Conservation (phyloP, 2,329 filamentous ascomycete genomes). For the Sporothrix dimorphospora region DNA sequence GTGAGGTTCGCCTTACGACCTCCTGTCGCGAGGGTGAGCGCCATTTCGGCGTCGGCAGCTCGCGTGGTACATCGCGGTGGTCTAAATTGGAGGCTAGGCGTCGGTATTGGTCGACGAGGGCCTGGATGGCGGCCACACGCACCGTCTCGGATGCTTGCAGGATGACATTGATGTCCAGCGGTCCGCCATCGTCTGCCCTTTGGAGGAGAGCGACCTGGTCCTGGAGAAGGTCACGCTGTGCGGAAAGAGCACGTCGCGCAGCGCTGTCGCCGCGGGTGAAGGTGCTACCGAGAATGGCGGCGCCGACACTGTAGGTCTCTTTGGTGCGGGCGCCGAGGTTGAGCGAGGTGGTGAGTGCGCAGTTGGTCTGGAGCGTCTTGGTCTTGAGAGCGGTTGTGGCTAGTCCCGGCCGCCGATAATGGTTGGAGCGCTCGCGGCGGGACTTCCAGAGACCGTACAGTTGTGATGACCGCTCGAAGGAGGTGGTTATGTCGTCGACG, state of each 20-base stretch:
- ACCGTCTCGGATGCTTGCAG: slow-evolving; percentile 43
- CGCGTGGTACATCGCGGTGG: slow-evolving; percentile 38
- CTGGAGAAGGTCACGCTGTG: slow-evolving; percentile 39
- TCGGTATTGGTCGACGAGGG: slow-evolving; percentile 44
- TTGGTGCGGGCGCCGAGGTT: slow-evolving; percentile 40
- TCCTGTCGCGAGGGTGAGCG: slow-evolving; percentile 13
- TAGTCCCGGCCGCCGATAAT: slow-evolving; percentile 38
- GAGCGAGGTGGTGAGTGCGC: slow-evolving; percentile 44
- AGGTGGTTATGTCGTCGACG: slow-evolving; percentile 40
- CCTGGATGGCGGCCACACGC: slow-evolving; percentile 40
- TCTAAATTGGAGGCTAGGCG: slow-evolving; percentile 39
- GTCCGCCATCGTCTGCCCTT: slow-evolving; percentile 29
- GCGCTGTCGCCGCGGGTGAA: slow-evolving; percentile 45
- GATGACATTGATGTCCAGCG: slow-evolving; percentile 42
- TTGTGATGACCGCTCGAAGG: slow-evolving; percentile 40
- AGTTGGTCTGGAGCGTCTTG: slow-evolving; percentile 30
- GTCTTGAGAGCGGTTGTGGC: slow-evolving; percentile 25
- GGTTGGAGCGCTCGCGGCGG: slow-evolving; percentile 41
- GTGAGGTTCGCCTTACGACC: not conserved
- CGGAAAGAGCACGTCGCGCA: slow-evolving; percentile 40
- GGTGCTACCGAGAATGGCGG: slow-evolving; percentile 42
- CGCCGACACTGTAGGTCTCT: slow-evolving; percentile 42
- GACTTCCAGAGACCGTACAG: slow-evolving; percentile 45
- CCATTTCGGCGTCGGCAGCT: slow-evolving; percentile 36
- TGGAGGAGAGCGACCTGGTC: slow-evolving; percentile 39